Percentiles rank a stretch among this genome's conserved stretches.
These are phyloP conservation scores for Phytophthora quininea DNA, from an alignment of 352 stramenopile species.

Conservation along the genomic window DNA sequence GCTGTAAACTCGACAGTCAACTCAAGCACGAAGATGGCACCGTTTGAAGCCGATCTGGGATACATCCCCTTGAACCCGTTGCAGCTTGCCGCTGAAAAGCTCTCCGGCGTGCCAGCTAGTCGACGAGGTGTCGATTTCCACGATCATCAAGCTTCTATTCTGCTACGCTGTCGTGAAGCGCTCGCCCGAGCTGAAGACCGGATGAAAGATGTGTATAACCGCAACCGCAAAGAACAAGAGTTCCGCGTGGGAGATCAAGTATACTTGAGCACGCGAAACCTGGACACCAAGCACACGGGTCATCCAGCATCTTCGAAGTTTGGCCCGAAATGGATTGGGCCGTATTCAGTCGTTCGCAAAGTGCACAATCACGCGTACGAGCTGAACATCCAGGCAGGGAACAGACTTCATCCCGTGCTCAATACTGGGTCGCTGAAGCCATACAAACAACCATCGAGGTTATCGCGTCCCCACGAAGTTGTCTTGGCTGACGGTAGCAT, in stretches of 20 bases:
- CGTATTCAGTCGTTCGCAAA: no score
- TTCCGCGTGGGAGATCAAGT: slow-evolving; percentile 8
- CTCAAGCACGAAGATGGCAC: slow-evolving; percentile 18
- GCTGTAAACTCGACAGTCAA: slow-evolving; percentile 5
- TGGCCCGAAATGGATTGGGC: no score
- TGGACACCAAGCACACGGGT: slow-evolving; percentile 14
- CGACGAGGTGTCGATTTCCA: slow-evolving; percentile 1
- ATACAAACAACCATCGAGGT: slow-evolving; percentile 3
- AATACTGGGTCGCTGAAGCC: slow-evolving; percentile 18
- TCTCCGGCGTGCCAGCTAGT: not conserved
- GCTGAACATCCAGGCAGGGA: not conserved
- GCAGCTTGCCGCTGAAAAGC: not conserved
- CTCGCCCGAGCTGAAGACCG: slow-evolving; percentile 13
- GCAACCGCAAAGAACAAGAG: slow-evolving; percentile 2
- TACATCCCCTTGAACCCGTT: slow-evolving; percentile 12
- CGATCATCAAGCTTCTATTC: slow-evolving; percentile 12
- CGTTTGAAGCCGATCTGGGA: slow-evolving; percentile 20
- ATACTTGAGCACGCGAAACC: slow-evolving; percentile 16
- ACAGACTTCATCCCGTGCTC: slow-evolving; percentile 18
- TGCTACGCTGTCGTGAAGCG: slow-evolving; percentile 12
- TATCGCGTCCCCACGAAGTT: not conserved
- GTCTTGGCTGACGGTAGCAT: slow-evolving; percentile 10
- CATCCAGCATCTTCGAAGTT: slow-evolving; percentile 6
- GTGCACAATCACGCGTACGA: no score
- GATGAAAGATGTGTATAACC: slow-evolving; percentile 19